Evolutionary conservation across 2,329 filamentous ascomycete genomes (phyloP).

Genomic region (Fusarium domesticum): DNA sequence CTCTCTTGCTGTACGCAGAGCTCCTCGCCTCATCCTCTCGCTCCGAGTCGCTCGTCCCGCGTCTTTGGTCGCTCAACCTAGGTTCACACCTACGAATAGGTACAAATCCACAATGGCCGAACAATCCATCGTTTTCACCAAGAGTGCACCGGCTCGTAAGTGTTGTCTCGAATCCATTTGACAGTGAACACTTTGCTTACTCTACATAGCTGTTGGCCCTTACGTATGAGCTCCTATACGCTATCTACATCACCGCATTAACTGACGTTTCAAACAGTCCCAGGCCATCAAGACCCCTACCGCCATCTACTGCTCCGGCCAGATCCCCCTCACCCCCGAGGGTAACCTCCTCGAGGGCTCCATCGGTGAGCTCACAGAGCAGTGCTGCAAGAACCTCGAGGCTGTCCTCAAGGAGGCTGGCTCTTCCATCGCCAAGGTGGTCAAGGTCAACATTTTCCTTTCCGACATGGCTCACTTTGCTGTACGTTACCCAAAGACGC

Average conservation of each 20-base stretch:
- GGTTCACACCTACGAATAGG: slow-evolving; percentile 34
- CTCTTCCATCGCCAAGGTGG: slow-evolving; percentile 72
- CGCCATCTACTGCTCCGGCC: slow-evolving; percentile 65
- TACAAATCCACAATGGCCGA: slow-evolving; percentile 44
- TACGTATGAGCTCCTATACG: slow-evolving; percentile 49
- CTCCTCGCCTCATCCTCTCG: slow-evolving; percentile 20
- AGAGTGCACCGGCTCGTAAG: slow-evolving; percentile 58
- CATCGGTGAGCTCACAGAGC: slow-evolving; percentile 61
- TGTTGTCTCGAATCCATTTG: slow-evolving; percentile 14
- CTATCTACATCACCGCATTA: slow-evolving; percentile 13
- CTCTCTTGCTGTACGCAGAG: slow-evolving; percentile 20
- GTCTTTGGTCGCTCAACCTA: slow-evolving; percentile 12
- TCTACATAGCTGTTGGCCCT: slow-evolving; percentile 53
- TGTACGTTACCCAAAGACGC: slow-evolving; percentile 37
- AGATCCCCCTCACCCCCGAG: slow-evolving; percentile 65
- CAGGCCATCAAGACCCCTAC: slow-evolving; percentile 64
- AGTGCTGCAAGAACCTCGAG: slow-evolving; percentile 72
- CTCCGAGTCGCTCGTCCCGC: slow-evolving; percentile 16
- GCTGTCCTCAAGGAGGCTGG: slow-evolving; percentile 81
- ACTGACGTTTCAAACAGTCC: slow-evolving; percentile 44
- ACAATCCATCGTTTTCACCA: slow-evolving; percentile 53
- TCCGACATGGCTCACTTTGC: slow-evolving; percentile 88
- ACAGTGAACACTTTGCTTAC: slow-evolving; percentile 7
- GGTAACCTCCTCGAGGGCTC: slow-evolving; percentile 56
- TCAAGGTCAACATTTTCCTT: slow-evolving; percentile 91